Conservation (phyloP, 139 green algal genomes). For the Micractinium conductrix region DNA sequence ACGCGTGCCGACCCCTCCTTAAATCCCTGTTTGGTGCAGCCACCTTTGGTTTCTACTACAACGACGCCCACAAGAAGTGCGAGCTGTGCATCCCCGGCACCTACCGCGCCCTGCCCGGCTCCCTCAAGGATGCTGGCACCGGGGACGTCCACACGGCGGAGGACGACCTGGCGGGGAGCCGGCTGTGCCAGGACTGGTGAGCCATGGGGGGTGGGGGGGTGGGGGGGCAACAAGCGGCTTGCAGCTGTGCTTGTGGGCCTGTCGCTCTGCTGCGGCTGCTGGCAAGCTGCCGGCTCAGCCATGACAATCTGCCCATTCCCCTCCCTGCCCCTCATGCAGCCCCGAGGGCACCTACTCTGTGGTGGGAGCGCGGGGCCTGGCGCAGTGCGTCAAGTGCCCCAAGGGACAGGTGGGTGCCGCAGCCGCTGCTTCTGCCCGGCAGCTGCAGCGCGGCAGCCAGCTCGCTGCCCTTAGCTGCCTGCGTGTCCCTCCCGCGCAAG, state of each 20-base stretch:
- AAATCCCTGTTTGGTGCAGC: no score
- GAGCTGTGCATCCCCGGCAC: not conserved
- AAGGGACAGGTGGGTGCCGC: not conserved
- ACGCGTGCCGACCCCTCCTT: not conserved
- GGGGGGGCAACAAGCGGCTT: no score
- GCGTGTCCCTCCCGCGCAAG: no score
- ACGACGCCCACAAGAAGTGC: not conserved
- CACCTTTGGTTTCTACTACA: no score
- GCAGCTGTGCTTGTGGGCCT: not conserved
- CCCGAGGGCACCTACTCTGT: no score
- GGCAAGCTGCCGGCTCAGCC: not conserved
- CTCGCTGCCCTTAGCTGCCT: not conserved
- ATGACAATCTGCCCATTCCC: not conserved
- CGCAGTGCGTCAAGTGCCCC: not conserved
- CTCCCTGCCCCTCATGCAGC: not conserved
- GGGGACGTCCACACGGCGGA: not conserved
- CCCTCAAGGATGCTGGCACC: no score
- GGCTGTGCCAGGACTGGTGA: not conserved
- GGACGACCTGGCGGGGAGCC: not conserved
- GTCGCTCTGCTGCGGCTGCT: not conserved
- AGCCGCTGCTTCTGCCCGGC: not conserved
- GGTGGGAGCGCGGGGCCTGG: not conserved
- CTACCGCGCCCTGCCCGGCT: no score
- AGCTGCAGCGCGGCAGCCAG: no score
- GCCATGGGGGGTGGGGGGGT: no score